Evolutionary conservation across 176 grass and related monocot genomes (phyloP).

Genomic region (Lolium multiflorum): DNA sequence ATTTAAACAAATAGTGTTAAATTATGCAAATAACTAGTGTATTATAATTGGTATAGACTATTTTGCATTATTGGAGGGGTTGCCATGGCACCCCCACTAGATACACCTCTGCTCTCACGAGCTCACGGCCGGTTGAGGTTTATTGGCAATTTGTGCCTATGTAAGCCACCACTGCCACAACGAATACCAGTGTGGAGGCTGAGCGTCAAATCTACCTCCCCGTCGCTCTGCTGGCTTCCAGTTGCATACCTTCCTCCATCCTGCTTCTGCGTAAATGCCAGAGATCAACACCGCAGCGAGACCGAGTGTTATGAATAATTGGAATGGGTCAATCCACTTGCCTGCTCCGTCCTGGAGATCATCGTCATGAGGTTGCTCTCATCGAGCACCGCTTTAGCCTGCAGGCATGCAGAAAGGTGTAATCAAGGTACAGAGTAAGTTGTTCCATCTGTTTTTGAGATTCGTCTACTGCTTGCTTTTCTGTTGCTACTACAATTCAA

Average conservation of each 20-base stretch:
- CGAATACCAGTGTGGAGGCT: neutral
- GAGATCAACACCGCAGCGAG: neutral
- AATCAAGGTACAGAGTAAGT: conserved; percentile 4
- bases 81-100: too few relatives aligned
- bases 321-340: neutral
- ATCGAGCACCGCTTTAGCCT: neutral
- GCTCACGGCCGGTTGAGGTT: conserved; percentile 21
- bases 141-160: neutral
- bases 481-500: neutral
- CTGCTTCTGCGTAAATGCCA: conserved; percentile 3
- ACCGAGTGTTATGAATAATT: neutral
- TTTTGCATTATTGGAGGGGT: too few relatives aligned
- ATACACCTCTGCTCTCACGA: neutral
- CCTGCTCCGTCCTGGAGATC: neutral
- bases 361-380: neutral
- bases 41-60: too few relatives aligned
- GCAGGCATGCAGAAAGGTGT: neutral
- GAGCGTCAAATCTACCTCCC: neutral
- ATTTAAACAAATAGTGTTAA: too few relatives aligned
- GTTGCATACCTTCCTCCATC: neutral
- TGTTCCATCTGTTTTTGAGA: neutral
- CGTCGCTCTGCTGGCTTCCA: neutral
- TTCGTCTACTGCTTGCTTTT: neutral
- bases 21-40: too few relatives aligned
- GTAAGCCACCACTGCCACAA: neutral